These are phyloP conservation scores for Ophiostoma himal-ulmi DNA, from an alignment of 2,329 filamentous ascomycete species.

Conservation along the genomic window DNA sequence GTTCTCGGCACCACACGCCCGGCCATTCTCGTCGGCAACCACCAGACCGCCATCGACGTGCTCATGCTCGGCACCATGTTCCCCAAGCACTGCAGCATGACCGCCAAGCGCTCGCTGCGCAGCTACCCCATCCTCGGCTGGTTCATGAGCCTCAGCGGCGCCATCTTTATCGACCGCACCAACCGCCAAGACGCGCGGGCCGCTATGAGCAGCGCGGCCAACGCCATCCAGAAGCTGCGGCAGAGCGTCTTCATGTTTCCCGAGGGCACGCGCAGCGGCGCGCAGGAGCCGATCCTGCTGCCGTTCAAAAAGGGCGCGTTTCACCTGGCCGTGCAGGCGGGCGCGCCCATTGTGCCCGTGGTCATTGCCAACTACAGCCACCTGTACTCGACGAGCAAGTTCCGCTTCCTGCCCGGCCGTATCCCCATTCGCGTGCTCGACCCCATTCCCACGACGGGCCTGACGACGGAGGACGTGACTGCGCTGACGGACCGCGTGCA, in stretches of 20 bases:
- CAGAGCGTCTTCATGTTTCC: constrained; percentile 84
- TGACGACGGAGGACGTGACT: constrained; percentile 73
- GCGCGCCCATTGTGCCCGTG: constrained; percentile 85
- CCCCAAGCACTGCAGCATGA: constrained; percentile 85
- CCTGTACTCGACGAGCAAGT: constrained; percentile 57
- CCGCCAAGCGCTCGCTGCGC: constrained; percentile 80
- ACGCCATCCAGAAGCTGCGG: constrained; percentile 64
- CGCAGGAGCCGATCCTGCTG: constrained; percentile 70
- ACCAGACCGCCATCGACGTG: constrained; percentile 94
- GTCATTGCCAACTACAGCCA: constrained; percentile 76
- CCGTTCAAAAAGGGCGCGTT: constrained; percentile 99
- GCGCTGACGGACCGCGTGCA: constrained; percentile 61
- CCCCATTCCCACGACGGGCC: constrained; percentile 68
- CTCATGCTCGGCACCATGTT: constrained; percentile 85
- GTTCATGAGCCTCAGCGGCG: constrained; percentile 86
- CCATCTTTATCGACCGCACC: constrained; percentile 90
- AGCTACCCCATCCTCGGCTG: constrained; percentile 80
- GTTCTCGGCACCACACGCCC: constrained; percentile 64
- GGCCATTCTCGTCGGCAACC: constrained; percentile 87
- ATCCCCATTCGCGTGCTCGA: constrained; percentile 75
- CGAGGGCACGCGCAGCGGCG: constrained; percentile 89
- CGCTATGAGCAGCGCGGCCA: constrained; percentile 77
- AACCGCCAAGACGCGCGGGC: constrained; percentile 76
- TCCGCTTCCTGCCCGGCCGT: constrained; percentile 60
- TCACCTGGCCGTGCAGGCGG: constrained; percentile 88